phyloP scores from a whole-genome alignment of 1,139 yeast genomes.

The Hemisphaericaspora xylofermentans region DNA sequence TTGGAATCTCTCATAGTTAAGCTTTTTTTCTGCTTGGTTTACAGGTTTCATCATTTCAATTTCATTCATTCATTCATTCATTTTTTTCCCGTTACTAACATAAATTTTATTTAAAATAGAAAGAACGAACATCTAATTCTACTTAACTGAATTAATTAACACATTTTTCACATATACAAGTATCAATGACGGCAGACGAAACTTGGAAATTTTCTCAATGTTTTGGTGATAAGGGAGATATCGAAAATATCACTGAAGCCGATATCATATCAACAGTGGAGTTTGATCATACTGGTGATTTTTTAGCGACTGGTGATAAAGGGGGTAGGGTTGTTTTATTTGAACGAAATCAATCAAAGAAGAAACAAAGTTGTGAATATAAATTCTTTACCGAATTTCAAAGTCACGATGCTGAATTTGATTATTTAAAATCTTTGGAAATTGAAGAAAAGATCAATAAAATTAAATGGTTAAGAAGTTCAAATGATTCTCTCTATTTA shows the following conservation, averaged over 20 bases:
- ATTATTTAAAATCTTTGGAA: conserved; percentile 90
- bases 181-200: conserved; percentile 25
- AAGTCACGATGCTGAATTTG: conserved; percentile 98
- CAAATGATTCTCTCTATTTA: conserved; percentile 83
- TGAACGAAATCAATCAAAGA: conserved; percentile 79
- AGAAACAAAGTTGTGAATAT: conserved; percentile 77
- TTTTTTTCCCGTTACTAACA: too few species aligned
- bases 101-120: too few species aligned
- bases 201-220: conserved; percentile 82
- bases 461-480: conserved; percentile 92
- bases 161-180: not conserved
- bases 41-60: too few species aligned
- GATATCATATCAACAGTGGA: conserved; percentile 97
- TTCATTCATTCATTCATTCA: too few species aligned
- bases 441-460: conserved; percentile 98
- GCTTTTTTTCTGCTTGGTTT: too few species aligned
- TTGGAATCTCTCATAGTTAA: too few species aligned
- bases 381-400: conserved; percentile 96
- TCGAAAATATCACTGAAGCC: conserved; percentile 94
- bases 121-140: too few species aligned
- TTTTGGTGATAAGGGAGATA: conserved; percentile 97
- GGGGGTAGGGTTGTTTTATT: conserved; percentile 97
- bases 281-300: conserved; percentile 93
- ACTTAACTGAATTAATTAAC: too few species aligned
- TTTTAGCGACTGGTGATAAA: conserved; percentile 95